A percentile compares a stretch with the other conserved stretches of the same genome.
phyloP scores from a whole-genome alignment of 2,329 filamentous ascomycete genomes.

The Calonectria fujianensis region DNA sequence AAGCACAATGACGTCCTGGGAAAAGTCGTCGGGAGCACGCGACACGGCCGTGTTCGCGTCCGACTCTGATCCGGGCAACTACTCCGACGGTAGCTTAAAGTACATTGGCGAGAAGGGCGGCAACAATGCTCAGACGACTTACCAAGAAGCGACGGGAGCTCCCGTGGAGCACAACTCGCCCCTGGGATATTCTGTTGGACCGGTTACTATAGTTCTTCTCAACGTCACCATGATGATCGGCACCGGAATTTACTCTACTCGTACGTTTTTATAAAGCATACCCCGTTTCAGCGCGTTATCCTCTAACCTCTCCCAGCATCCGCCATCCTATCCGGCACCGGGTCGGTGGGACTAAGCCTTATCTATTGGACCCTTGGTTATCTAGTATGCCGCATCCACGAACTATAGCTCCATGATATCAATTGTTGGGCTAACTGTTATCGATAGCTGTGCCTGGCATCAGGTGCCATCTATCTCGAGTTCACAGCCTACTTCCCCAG shows the following conservation, averaged over 20 bases:
- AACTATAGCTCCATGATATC: neutral
- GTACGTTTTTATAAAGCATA: neutral
- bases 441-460: constrained; percentile 31
- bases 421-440: neutral
- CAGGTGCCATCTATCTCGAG: constrained; percentile 33
- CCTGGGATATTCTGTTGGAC: constrained; percentile 32
- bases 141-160: constrained; percentile 35
- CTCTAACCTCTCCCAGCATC: constrained; percentile 20
- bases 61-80: constrained; percentile 23
- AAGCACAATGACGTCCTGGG: constrained; percentile 25
- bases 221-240: constrained; percentile 39
- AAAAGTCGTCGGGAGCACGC: constrained; percentile 16
- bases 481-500: constrained; percentile 35
- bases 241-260: constrained; percentile 38
- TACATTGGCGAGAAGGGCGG: constrained; percentile 35
- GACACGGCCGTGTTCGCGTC: constrained; percentile 1
- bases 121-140: constrained; percentile 30
- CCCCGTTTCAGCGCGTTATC: neutral
- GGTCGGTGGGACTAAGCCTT: constrained; percentile 31
- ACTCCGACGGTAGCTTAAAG: constrained; percentile 34
- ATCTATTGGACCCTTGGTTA: constrained; percentile 38
- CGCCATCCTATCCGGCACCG: constrained; percentile 31
- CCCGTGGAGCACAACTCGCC: constrained; percentile 33
- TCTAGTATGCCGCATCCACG: constrained; percentile 14
- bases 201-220: constrained; percentile 27